Percentiles rank a stretch among this genome's conserved stretches.
Evolutionary conservation across 1,284 basidiomycete species (phyloP).

Genomic region (Ceratobasidium sp.): DNA sequence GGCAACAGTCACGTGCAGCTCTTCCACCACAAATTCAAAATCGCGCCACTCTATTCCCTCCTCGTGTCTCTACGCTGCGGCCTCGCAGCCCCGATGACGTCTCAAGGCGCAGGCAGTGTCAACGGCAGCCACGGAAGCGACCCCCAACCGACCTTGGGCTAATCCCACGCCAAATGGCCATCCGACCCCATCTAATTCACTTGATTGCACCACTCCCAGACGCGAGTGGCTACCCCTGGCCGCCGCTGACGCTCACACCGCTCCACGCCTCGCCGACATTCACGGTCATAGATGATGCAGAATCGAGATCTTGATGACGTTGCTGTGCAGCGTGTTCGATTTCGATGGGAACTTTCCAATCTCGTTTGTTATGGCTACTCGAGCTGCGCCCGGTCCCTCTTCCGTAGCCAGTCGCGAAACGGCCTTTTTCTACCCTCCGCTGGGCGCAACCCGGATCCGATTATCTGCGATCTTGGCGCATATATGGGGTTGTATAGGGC

Average conservation of each 20-base stretch:
- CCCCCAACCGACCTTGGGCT: neutral
- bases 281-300: constrained; percentile 14
- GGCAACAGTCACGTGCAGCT: neutral
- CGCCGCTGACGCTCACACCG: neutral
- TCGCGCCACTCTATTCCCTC: neutral
- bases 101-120: too few relatives aligned
- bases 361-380: neutral
- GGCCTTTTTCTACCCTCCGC: neutral
- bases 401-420: constrained; percentile 27
- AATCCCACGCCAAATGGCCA: neutral
- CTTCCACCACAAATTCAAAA: neutral
- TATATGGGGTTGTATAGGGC: neutral
- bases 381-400: neutral
- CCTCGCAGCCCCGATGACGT: too few relatives aligned
- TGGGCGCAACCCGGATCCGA: neutral
- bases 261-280: neutral
- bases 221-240: too few relatives aligned
- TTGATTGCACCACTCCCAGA: too few relatives aligned
- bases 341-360: neutral
- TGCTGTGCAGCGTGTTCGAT: neutral
- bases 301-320: neutral
- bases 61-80: neutral
- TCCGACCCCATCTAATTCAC: neutral
- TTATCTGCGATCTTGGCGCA: neutral
- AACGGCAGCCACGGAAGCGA: neutral